phyloP scores from a whole-genome alignment of 371 early-diverging fungal genomes.

The Mucor racemosus region DNA sequence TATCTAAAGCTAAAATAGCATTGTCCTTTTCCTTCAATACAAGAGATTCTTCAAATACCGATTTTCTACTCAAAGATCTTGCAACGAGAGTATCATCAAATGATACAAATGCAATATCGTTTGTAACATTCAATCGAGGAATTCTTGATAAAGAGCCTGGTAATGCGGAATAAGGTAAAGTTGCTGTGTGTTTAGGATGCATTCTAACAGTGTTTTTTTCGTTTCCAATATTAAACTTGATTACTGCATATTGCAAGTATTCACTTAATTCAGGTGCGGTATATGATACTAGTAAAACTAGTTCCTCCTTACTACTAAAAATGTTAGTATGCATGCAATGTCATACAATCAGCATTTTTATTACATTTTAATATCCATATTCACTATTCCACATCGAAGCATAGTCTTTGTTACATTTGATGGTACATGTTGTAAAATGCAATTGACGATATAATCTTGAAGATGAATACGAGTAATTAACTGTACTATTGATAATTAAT shows the following conservation, averaged over 20 bases:
- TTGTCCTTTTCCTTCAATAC: conserved; percentile 7
- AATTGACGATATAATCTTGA: background rate
- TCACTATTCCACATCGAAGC: background rate
- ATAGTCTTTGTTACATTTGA: background rate
- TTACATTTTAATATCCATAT: conserved; percentile 3
- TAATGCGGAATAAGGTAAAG: conserved; percentile 20
- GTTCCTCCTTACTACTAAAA: conserved; percentile 13
- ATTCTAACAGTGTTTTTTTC: background rate
- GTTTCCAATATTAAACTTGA: background rate
- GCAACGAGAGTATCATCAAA: conserved; percentile 20
- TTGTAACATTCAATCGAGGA: conserved; percentile 9
- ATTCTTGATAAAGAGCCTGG: background rate
- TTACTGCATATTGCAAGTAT: conserved; percentile 20
- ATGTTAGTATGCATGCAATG: background rate
- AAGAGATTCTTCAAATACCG: conserved; percentile 22
- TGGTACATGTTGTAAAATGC: background rate
- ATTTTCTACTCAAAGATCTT: conserved; percentile 3
- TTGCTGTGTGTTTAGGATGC: conserved; percentile 2
- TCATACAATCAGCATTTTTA: background rate
- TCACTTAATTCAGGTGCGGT: conserved; percentile 14
- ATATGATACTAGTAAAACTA: conserved; percentile 13
- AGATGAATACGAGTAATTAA: background rate
- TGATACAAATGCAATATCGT: conserved; percentile 18
- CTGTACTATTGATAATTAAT: background rate
- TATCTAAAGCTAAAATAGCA: background rate